phyloP scores from a whole-genome alignment of 345 rosid genomes.

The Trapa incisa region DNA sequence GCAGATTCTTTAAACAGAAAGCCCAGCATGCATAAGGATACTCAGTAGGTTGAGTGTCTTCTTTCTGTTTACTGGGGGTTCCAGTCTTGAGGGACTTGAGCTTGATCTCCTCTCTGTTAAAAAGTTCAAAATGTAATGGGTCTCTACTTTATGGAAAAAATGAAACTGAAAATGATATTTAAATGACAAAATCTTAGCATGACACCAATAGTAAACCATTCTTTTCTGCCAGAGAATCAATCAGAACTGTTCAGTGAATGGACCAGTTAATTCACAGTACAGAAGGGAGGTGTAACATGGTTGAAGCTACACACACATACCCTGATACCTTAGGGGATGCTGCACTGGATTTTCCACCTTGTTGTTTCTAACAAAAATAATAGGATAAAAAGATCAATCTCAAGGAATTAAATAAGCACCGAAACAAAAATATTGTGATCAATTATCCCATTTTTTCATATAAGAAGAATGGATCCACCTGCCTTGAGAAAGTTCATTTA shows the following conservation, averaged over 20 bases:
- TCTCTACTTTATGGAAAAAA: constrained; percentile 3
- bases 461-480: constrained; percentile 2
- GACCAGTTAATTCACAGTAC: not conserved
- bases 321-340: constrained; percentile 27
- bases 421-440: not conserved
- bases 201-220: not conserved
- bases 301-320: constrained; percentile 41
- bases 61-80: constrained; percentile 40
- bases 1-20: not conserved
- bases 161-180: not conserved
- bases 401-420: not conserved
- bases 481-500: not conserved
- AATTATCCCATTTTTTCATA: not conserved
- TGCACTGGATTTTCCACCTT: constrained; percentile 41
- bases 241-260: constrained; percentile 1
- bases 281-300: not conserved
- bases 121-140: constrained; percentile 11
- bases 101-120: constrained; percentile 54
- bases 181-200: not conserved
- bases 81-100: constrained; percentile 48
- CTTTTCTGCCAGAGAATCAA: not conserved
- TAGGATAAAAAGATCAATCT: constrained; percentile 8
- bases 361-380: constrained; percentile 27
- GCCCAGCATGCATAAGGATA: constrained; percentile 33
- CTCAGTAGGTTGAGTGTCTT: constrained; percentile 44